A percentile compares a stretch with the other conserved stretches of the same genome.
phyloP scores from a whole-genome alignment of 495 filamentous ascomycete genomes.

The Oleoguttula mirabilis region DNA sequence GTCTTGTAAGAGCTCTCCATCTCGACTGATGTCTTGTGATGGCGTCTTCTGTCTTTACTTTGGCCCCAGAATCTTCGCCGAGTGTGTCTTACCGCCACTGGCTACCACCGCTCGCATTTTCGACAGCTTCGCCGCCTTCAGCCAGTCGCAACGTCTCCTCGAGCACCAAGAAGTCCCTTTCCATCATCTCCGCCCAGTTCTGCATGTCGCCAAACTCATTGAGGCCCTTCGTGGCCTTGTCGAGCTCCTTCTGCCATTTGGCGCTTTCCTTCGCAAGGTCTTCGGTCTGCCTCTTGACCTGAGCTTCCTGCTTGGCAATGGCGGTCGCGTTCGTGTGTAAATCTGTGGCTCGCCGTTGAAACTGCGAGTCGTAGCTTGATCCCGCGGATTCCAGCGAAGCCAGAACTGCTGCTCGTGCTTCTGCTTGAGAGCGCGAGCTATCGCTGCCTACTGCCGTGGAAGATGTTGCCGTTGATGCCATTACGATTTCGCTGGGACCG shows the following conservation, averaged over 20 bases:
- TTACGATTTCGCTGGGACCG: background rate
- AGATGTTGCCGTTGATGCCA: slow-evolving; percentile 17
- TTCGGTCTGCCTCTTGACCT: slow-evolving; percentile 51
- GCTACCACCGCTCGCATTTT: slow-evolving; percentile 20
- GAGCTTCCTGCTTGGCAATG: slow-evolving; percentile 59
- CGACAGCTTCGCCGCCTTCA: slow-evolving; percentile 29
- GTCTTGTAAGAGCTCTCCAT: no score
- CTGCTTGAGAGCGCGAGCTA: slow-evolving; percentile 26
- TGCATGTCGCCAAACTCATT: slow-evolving; percentile 95
- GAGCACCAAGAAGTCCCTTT: slow-evolving; percentile 75
- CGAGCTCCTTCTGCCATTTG: slow-evolving; percentile 54
- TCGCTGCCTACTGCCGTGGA: slow-evolving; percentile 9
- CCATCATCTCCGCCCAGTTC: slow-evolving; percentile 95
- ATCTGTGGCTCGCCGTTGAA: slow-evolving; percentile 59
- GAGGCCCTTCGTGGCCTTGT: slow-evolving; percentile 55
- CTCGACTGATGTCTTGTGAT: no score
- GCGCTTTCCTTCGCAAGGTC: slow-evolving; percentile 60
- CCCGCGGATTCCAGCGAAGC: slow-evolving; percentile 68
- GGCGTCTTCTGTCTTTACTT: no score
- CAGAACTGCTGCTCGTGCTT: slow-evolving; percentile 64
- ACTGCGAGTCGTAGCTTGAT: slow-evolving; percentile 49
- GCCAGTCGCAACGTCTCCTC: slow-evolving; percentile 74
- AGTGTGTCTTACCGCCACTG: slow-evolving; percentile 14
- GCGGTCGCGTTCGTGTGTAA: slow-evolving; percentile 62
- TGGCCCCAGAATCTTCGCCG: no score